Evolutionary conservation across 1,284 basidiomycete species (phyloP), one percentile per base, ranked within the genome.

Genomic region (Leccinum olivaceoglutinosum): DNA sequence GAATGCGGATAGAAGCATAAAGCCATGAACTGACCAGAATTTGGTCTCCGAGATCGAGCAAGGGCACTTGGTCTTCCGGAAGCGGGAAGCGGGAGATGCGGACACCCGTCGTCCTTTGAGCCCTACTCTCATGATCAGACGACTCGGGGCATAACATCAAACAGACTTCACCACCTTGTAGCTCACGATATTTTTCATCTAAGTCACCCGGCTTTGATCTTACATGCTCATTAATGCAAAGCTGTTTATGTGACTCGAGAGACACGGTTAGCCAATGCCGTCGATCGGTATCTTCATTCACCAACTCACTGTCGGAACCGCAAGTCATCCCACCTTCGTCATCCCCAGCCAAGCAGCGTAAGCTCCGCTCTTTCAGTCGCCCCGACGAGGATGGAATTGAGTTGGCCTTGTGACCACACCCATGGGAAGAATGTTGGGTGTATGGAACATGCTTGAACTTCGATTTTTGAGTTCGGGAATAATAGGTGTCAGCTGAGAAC

Each of bases 401-500:
- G 25, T 36, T 18, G 59, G 55, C 57, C 73, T 46, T 60, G 63
- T 67, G 25, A 68, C 34, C 36, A 62, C 53, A 38, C 46, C 53
- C 58, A 21, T 44, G 21, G 10, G 56, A 60, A 32, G 63, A 54
- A 44, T 58, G 18, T 4, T 64, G 63, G 34, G 36, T 18, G 21
- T 60, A 62, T 1, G 63, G 62, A 51, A 70, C 34, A 41, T 63
- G 70, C 34, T 74, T 71, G 64, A 85, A 80, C 9, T 80, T 81
- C 4, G 93, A 86, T 89, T 93, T 46, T 82, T 82, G 8, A 98
- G 80, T 75, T 99, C 97, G 5, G 90, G 86, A 11, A 96, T 82
- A 12, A 98, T 85, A 74, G 99, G 96, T 1, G 93, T 84, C 3
- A 99, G 85, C 72, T 99, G 96, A 2, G 93, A 94, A 76, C 99